Base-by-base conservation (phyloP, 2,329 filamentous ascomycete genomes). In the Diaporthe sp. region DNA sequence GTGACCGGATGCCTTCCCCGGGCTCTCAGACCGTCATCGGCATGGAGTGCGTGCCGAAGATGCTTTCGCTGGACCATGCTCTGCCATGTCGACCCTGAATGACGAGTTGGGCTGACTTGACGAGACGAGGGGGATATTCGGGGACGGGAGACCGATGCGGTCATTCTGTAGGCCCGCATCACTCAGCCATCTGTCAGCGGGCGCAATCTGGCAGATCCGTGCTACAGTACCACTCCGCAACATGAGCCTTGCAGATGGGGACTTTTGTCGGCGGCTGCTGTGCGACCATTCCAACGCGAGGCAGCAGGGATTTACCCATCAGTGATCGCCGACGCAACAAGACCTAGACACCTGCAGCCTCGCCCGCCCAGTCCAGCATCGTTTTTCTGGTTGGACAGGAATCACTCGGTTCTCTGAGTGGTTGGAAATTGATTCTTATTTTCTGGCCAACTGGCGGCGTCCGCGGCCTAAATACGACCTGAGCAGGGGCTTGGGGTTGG, bases 371-470 rank as follows among this genome's bases (percentile, higher is more conserved):
- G 49, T 31, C 61, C 49, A 58, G 55, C 72, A 49, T 72, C 74
- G 17, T 57, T 53, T 55, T 22, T 51, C 51, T 71, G 68, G 55
- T 73, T 75, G 75, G 75, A 70, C 62, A 42, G 53, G 28, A 75
- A 44, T 57, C 55, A 39, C 39, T 53, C 25, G 55, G 61, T 15
- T 55, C 61, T 71, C 34, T 76, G 55, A 76, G 44, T 76, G 75
- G 75, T 53, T 49, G 34, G 58, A 71, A 76, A 76, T 44, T 55
- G 49, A 22, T 55, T 70, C 25, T 61, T 31, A 75, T 75, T 76
- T 75, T 76, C 73, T 75, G 62, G 70, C 75, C 75, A 76, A 75
- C 73, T 70, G 75, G 68, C 61, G 44, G 61, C 8, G 22, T 39
- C 61, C 44, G 55, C n/a, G 60, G 60, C 60, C 17, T 44, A 34